Base-by-base conservation (phyloP, 257 asterid species). In the Solanum pinnatisectum region DNA sequence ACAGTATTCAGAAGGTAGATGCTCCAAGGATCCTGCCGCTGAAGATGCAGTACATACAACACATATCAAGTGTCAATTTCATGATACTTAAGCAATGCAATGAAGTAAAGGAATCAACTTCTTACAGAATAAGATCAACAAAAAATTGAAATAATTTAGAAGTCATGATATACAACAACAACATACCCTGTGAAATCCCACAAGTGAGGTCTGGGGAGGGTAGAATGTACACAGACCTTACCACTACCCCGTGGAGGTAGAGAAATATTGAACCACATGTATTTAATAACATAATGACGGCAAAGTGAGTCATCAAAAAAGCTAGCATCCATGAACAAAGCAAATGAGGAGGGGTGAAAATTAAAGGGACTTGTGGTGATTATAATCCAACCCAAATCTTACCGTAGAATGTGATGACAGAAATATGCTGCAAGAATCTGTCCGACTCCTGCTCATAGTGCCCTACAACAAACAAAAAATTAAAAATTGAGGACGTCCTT, bases 11-110 rank as follows among this genome's bases (percentile, higher is more conserved):
- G 71, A 56, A 89, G 77, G 65, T 88, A 74, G 83, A 88, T 84
- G 88, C 87, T 87, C 89, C 90, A 90, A 67, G 90, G 87, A 89
- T 88, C 91, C 87, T 86, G 92, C 73, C 85, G 87, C 94, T 92
- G 87, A 87, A 87, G 63, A 86, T 81, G 74, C 74, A 83, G 83
- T 71, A 44, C 46, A 71, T 71, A 44, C 46, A 71, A 10, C 67
- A 81, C 85, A 84, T 49, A 68, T 79, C 87, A 16, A 73, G 83
- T 59, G 68, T 42, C 87, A 78, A 78, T 16, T 78, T 40, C 63
- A 78, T 78, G 37, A 78, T 42, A 37, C 37, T 78, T 25, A 42
- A 44, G 63, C 35, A 27, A 78, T 44, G 37, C 14, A 44, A 44
- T 63, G 71, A n/a, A 63, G 71, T 63, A 63, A 10, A 63, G 30